Base-by-base conservation (phyloP, 352 stramenopile species). In the Phytophthora fragariae region DNA sequence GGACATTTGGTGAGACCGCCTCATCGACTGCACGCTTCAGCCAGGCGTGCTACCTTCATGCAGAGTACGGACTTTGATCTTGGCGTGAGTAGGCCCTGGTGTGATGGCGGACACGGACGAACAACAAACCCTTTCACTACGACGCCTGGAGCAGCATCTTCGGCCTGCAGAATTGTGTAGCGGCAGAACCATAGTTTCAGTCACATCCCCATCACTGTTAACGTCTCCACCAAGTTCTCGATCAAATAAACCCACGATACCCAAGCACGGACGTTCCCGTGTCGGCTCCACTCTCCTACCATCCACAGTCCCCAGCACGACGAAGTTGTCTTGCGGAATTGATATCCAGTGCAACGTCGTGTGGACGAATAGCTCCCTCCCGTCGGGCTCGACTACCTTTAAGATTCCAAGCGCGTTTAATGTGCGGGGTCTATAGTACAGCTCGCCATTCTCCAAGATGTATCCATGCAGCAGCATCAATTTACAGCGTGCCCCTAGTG, bases 391-490 rank as follows among this genome's bases (percentile, higher is more conserved):
- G 12, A 68, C 41, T 10, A 60, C 27, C 53, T 77, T 77, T 14
- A 77, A 3, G 21, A 77, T 5, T 1, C 73, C 68, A 15, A 80
- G 41, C 5, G 63, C 63, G 62, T 80, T 80, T 39, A 77, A 15
- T 6, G 58, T 47, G 11, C 68, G 63, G 14, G 63, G 47, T 17
- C 50, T 65, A 41, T 77, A 80, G 33, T 62, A 74, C n/a, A 77
- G 53, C 24, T 71, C 61, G 2, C 37, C 54, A 15, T 62, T 62
- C 19, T 75, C 62, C 57, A 39, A 73, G 9, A 60, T 6, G 31
- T 79, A 79, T 11, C 68, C 68, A 24, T 35, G 66, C 29, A 80
- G 29, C 33, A 74, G 52, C 27, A 74, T 67, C 49, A 77, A n/a
- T 27, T 80, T 80, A 39, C 54, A 67, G 33, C 68, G 63, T 14